These are phyloP conservation scores for Pestalotiopsis sp. DNA, from an alignment of 2,329 filamentous ascomycete genomes.

Conservation along the genomic window DNA sequence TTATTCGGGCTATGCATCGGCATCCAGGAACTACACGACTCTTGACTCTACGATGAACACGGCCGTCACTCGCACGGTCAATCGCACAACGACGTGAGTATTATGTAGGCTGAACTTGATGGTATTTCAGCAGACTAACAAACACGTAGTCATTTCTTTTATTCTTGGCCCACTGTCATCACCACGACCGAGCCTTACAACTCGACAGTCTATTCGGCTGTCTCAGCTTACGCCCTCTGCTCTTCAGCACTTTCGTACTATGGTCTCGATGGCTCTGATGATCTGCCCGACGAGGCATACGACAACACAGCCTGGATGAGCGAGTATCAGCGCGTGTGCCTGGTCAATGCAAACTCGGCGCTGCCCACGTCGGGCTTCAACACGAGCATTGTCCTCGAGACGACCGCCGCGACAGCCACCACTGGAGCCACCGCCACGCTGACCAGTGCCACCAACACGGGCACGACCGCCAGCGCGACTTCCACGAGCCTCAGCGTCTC, in stretches of 20 bases:
- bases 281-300: background rate
- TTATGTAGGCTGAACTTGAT: background rate
- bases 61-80: background rate
- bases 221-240: background rate
- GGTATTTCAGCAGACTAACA: background rate
- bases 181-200: background rate
- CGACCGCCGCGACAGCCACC: background rate
- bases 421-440: background rate
- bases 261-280: background rate
- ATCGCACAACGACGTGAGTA: background rate
- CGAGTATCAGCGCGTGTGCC: background rate
- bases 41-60: background rate
- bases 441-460: background rate
- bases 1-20: conserved; percentile 12
- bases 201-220: background rate
- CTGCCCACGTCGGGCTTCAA: background rate
- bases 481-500: background rate
- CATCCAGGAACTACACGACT: conserved; percentile 2
- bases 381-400: background rate
- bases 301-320: background rate
- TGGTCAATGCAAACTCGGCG: background rate
- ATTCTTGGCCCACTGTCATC: background rate
- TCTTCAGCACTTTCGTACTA: background rate
- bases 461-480: background rate
- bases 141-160: background rate